phyloP scores from a whole-genome alignment of 2,329 filamentous ascomycete genomes.

The Penicillium palitans region DNA sequence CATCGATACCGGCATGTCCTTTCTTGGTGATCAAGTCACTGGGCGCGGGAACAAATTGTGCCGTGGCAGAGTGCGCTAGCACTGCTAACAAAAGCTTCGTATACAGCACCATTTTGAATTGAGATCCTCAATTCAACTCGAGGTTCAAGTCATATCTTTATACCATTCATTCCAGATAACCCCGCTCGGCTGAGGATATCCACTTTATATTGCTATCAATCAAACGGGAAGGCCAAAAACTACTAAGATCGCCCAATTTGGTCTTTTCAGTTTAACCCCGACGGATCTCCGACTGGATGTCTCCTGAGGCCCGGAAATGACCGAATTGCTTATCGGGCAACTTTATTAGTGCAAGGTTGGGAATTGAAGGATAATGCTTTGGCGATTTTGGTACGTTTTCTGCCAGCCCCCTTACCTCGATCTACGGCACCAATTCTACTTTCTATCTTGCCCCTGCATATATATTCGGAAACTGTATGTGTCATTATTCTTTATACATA shows the following conservation, averaged over 20 bases:
- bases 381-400: not conserved
- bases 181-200: not conserved
- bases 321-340: slow-evolving; percentile 2
- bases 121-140: not conserved
- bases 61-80: not conserved
- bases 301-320: not conserved
- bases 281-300: not conserved
- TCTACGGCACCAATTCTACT: too few species aligned
- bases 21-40: not conserved
- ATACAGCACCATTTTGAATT: not conserved
- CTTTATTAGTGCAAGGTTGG: not conserved
- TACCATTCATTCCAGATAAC: not conserved
- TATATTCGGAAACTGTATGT: not conserved
- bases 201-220: not conserved
- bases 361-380: not conserved
- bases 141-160: not conserved
- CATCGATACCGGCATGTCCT: slow-evolving; percentile 12
- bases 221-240: not conserved
- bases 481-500: not conserved
- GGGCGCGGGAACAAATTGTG: not conserved
- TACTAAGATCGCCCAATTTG: not conserved
- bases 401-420: not conserved
- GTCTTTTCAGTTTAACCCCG: not conserved
- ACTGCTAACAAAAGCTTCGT: not conserved
- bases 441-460: not conserved